Evolutionary conservation across 2,329 filamentous ascomycete species (phyloP), one percentile per base, ranked within the genome.

Genomic region (Pyricularia sp.): DNA sequence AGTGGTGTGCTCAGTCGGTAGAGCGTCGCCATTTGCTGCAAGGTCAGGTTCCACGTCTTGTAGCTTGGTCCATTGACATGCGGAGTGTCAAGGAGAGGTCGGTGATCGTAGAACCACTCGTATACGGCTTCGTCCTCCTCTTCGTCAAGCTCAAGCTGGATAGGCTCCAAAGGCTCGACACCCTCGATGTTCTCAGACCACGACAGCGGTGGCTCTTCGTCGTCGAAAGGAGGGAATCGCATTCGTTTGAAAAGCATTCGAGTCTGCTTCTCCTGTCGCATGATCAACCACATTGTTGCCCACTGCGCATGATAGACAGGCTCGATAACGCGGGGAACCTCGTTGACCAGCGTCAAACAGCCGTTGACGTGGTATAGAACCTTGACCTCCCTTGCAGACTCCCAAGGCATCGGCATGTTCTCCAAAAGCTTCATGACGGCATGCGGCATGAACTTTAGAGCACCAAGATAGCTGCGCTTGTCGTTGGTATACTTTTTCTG

Each of bases 341-440:
- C 95, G 78, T 99, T 99, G 75, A 99, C 96, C 69, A 99, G 82
- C 1, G 95, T 99, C 80, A 99, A 80, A 76, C 96, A 99, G 33
- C 95, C 95, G 76, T 99, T 99, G 75, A 98, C 94, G 77, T 99
- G 95, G 79, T 99, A 99, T 14, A 99, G 84, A 31, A 99, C 95
- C 81, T 98, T 98, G 71, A 99, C 96, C 76, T 99, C 95, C 71
- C 94, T 88, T 30, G 93, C 89, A 69, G 93, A 95, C 81, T 99
- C 95, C 95, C 95, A 99, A 0, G 95, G 95, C 95, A 99, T 99
- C 4, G 95, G 95, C 95, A 99, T 99, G 76, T 99, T 99, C 82
- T 99, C 95, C 69, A 99, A 80, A 28, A 99, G 85, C 83, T 99
- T 99, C 81, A 99, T 82, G 12, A 99, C 95, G 6, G 95, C 95